Percentiles rank a stretch among this genome's conserved stretches.
Evolutionary conservation across 345 rosid species (phyloP).

Genomic region (Nephelium lappaceum): DNA sequence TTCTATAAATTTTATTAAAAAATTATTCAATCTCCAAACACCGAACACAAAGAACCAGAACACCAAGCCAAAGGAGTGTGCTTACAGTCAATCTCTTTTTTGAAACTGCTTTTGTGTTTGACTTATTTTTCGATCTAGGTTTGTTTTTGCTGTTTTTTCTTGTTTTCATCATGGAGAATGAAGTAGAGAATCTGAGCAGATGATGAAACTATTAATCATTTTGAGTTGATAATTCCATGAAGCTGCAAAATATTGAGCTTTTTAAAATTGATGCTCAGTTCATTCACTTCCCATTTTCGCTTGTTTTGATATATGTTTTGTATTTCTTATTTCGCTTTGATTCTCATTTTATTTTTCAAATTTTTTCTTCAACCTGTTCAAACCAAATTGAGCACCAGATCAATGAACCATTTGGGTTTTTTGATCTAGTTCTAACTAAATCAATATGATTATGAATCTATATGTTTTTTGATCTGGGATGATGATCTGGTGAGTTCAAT

Average conservation of each 20-base stretch:
- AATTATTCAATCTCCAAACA: background rate
- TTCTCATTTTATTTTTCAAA: background rate
- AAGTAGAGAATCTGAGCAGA: constrained; percentile 37
- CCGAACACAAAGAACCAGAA: too few relatives aligned
- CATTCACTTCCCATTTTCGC: background rate
- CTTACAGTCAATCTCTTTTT: too few relatives aligned
- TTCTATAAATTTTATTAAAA: too few relatives aligned
- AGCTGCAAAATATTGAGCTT: constrained; percentile 58
- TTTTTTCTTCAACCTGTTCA: too few relatives aligned
- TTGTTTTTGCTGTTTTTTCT: too few relatives aligned
- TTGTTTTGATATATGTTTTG: background rate
- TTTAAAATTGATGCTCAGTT: constrained; percentile 62
- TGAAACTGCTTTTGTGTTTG: background rate
- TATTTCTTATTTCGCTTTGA: background rate
- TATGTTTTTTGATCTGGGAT: too few relatives aligned
- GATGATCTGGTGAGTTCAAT: too few relatives aligned
- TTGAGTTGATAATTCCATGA: constrained; percentile 36
- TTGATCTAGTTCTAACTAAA: too few relatives aligned
- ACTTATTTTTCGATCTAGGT: background rate
- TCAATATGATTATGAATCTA: too few relatives aligned
- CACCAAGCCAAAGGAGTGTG: too few relatives aligned
- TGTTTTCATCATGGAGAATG: background rate
- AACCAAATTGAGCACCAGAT: too few relatives aligned
- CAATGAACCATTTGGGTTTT: too few relatives aligned
- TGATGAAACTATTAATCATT: constrained; percentile 40